These are phyloP conservation scores for Celoporthe dispersa DNA, from an alignment of 2,329 filamentous ascomycete genomes.

Conservation along the genomic window DNA sequence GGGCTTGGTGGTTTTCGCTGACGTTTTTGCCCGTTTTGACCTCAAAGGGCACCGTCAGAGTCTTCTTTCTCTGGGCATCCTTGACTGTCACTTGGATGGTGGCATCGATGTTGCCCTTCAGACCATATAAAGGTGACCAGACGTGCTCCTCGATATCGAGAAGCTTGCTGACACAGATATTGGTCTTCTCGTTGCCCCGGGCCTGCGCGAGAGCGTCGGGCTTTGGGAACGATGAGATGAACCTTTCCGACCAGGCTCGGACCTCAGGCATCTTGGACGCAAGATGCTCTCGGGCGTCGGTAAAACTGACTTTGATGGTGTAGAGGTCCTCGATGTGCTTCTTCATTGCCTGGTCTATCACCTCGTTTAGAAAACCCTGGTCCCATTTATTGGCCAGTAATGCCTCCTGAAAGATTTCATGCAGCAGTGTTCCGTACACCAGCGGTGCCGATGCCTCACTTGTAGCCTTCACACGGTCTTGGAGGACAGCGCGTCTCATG, in stretches of 20 bases:
- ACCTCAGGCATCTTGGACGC: conserved; percentile 82
- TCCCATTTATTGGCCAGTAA: conserved; percentile 85
- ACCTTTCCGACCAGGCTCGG: conserved; percentile 80
- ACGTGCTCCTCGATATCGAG: conserved; percentile 97
- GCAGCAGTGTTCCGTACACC: conserved; percentile 90
- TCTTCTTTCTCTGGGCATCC: conserved; percentile 68
- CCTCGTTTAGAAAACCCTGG: conserved; percentile 63
- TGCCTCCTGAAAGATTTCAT: conserved; percentile 94
- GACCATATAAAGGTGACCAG: conserved; percentile 96
- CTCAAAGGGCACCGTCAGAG: conserved; percentile 88
- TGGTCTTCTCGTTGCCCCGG: conserved; percentile 74
- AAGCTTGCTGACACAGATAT: conserved; percentile 88
- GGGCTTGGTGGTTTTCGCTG: conserved; percentile 82
- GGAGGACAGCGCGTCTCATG: conserved; percentile 85
- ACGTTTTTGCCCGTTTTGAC: conserved; percentile 91
- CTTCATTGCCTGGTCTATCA: conserved; percentile 72
- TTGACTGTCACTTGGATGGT: conserved; percentile 87
- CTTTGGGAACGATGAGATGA: conserved; percentile 70
- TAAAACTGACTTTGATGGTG: conserved; percentile 76
- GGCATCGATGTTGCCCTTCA: conserved; percentile 97
- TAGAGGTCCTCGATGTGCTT: conserved; percentile 89
- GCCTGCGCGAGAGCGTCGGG: conserved; percentile 76
- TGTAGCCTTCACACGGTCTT: conserved; percentile 92
- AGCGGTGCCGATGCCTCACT: conserved; percentile 78
- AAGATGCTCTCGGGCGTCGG: conserved; percentile 78